These are phyloP conservation scores for Aspergillus tanneri DNA, from an alignment of 2,329 filamentous ascomycete species.

Conservation along the genomic window DNA sequence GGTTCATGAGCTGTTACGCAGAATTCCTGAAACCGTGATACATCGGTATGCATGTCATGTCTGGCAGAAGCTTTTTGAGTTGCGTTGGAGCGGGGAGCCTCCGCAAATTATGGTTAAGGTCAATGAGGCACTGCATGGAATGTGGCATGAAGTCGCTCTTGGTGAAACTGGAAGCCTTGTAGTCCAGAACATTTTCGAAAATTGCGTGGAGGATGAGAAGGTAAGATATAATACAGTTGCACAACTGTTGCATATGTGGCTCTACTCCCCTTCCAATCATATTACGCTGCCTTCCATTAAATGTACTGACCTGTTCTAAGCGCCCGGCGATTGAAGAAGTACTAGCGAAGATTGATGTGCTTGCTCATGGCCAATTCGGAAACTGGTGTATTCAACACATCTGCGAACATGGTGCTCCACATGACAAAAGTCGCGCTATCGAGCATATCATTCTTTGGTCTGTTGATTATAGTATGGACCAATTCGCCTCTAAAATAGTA, in stretches of 20 bases:
- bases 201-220: conserved; percentile 98
- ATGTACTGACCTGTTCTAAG: conserved; percentile 49
- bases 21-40: conserved; percentile 96
- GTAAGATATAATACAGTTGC: conserved; percentile 50
- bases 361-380: conserved; percentile 95
- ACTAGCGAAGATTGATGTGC: conserved; percentile 88
- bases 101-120: conserved; percentile 99
- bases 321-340: conserved; percentile 97
- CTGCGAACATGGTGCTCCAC: conserved; percentile 89
- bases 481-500: conserved; percentile 98
- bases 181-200: conserved; percentile 99
- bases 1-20: conserved; percentile 94
- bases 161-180: conserved; percentile 97
- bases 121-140: conserved; percentile 88
- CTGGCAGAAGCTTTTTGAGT: conserved; percentile 98
- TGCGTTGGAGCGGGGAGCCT: conserved; percentile 90
- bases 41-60: conserved; percentile 98
- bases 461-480: conserved; percentile 96
- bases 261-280: not conserved
- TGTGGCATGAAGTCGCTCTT: conserved; percentile 98
- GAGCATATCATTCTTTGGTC: conserved; percentile 94
- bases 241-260: not conserved
- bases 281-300: not conserved
- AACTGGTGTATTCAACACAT: conserved; percentile 99
- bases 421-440: conserved; percentile 87